A percentile compares a stretch with the other conserved stretches of the same genome.
These are phyloP conservation scores for Spirogloea muscicola DNA, from an alignment of 139 green algal genomes.

Conservation along the genomic window DNA sequence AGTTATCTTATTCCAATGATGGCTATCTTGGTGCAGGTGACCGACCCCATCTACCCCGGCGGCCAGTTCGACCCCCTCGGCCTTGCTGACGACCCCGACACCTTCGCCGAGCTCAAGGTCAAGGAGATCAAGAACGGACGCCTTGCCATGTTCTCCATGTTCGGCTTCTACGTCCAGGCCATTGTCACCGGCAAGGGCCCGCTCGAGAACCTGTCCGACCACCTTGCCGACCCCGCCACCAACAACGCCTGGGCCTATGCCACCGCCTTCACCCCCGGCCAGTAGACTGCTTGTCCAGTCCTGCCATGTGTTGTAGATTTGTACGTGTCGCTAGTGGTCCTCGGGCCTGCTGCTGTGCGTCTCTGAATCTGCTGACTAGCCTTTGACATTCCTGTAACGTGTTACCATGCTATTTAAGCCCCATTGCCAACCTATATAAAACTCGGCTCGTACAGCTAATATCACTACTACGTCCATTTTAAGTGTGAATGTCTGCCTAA, in stretches of 20 bases:
- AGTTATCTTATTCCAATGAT: conserved; percentile 54
- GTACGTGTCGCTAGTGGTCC: no score
- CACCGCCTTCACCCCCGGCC: conserved; percentile 35
- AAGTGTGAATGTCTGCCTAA: no score
- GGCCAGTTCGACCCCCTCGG: conserved; percentile 47
- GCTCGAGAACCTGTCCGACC: conserved; percentile 82
- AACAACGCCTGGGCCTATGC: conserved; percentile 71
- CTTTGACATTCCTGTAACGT: no score
- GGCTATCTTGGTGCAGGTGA: conserved; percentile 62
- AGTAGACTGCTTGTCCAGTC: no score
- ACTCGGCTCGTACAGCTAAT: no score
- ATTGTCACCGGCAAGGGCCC: conserved; percentile 82
- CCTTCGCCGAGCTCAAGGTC: conserved; percentile 64
- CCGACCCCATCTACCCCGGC: conserved; percentile 48
- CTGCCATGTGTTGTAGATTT: no score
- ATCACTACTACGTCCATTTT: no score
- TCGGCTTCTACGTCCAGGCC: conserved; percentile 72
- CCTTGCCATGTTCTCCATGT: conserved; percentile 58
- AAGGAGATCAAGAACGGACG: conserved; percentile 87
- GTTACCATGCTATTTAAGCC: no score
- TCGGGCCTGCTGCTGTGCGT: no score
- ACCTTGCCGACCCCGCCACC: conserved; percentile 77
- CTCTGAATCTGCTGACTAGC: no score
- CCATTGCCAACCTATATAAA: no score
- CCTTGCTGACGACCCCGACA: conserved; percentile 82